Evolutionary conservation across 1,284 basidiomycete genomes (phyloP), one percentile per base, ranked within the genome.

Genomic region (Cutaneotrichosporon sp.): DNA sequence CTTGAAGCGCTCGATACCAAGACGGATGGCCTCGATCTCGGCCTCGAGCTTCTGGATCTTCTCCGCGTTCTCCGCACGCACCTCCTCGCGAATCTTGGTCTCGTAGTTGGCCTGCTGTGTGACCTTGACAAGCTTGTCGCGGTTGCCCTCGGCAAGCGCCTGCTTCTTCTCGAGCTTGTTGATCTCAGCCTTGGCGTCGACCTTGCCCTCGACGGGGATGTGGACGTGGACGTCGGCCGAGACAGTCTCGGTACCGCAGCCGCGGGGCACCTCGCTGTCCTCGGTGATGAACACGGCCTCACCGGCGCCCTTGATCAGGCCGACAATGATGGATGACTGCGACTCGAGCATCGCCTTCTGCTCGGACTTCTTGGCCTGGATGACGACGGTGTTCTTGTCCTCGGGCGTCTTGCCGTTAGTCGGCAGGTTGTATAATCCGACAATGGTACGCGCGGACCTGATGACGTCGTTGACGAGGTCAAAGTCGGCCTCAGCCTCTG

Each of bases 251-350:
- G 88, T 88, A 4, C 90, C 93, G 70, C 92, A 97, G 14, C 94
- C 96, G 2, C 82, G 78, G 0, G 93, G 92, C 37, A 98, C 81
- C 16, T 80, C 78, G 19, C 71, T 67, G 22, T 80, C 66, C 20
- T 79, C 72, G 19, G 79, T 74, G 22, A 90, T 79, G 45, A 90
- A 81, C 43, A 77, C 76, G 29, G 84, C 81, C 45, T 77, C 80
- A 64, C 88, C 88, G 75, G 89, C 88, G 19, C 91, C 91, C 77
- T 97, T 98, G 61, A 86, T 89, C 42, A 99, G 79, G 11, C 89
- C 82, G 16, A 82, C 76, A 55, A 96, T 87, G 11, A 92, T 91
- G 1, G 83, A 74, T 2, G 80, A 68, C 68, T 96, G 90, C 1
- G 81, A 78, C 61, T 82, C 77, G 63, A 97, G 83, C 24, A 93